phyloP scores from a whole-genome alignment of 2,329 filamentous ascomycete species.

The Phialophora tarda region DNA sequence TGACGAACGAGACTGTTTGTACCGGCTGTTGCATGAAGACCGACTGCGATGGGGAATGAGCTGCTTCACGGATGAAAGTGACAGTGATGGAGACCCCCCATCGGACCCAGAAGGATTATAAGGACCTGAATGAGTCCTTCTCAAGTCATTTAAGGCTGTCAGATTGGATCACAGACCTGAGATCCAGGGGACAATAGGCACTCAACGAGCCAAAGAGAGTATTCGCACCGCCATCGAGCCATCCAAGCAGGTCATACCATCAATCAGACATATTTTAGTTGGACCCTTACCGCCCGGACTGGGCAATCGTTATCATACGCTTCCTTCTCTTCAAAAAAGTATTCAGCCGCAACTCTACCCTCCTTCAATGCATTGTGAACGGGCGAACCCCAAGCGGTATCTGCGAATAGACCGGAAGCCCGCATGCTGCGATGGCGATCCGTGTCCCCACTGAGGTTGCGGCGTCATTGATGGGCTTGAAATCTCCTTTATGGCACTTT shows the following conservation, averaged over 20 bases:
- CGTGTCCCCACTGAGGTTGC: constrained; percentile 7
- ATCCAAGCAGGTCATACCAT: constrained; percentile 11
- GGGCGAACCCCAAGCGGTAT: constrained; percentile 7
- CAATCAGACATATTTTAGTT: constrained; percentile 14
- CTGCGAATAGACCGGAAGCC: constrained; percentile 10
- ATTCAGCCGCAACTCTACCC: too few relatives aligned
- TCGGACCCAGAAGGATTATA: constrained; percentile 5
- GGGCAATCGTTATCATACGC: too few relatives aligned
- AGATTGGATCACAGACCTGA: constrained; percentile 10
- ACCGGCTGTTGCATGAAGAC: constrained; percentile 13
- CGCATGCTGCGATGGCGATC: constrained; percentile 12
- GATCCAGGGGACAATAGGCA: constrained; percentile 1
- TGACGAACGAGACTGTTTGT: constrained; percentile 13
- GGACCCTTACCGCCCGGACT: neutral
- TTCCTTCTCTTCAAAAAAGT: too few relatives aligned
- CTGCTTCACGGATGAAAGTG: constrained; percentile 12
- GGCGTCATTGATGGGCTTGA: too few relatives aligned
- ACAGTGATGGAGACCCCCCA: constrained; percentile 8
- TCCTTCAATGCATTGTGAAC: neutral
- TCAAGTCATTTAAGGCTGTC: constrained; percentile 8
- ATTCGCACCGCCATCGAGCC: constrained; percentile 3
- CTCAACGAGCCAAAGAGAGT: constrained; percentile 13
- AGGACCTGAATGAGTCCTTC: constrained; percentile 10
- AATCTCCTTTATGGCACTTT: too few relatives aligned
- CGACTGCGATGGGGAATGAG: constrained; percentile 14